Conservation (phyloP, 2,329 filamentous ascomycete species). For the Metarhizium guizhouense region DNA sequence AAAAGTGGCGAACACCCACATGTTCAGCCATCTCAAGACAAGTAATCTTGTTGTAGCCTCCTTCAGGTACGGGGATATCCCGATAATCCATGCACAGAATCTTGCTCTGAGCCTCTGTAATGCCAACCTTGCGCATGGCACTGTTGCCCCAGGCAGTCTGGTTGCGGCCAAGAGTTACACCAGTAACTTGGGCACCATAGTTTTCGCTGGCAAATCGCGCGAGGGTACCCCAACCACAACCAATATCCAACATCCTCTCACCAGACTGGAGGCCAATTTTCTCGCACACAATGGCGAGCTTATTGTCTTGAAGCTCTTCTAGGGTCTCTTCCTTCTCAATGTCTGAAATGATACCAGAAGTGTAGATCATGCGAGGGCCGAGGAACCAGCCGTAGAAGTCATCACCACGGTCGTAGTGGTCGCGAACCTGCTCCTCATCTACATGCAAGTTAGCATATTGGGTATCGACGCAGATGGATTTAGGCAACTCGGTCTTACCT, state of each 20-base stretch:
- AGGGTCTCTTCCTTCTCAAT: conserved; percentile 80
- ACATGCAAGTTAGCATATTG: conserved; percentile 8
- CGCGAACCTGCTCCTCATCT: conserved; percentile 91
- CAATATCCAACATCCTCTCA: conserved; percentile 84
- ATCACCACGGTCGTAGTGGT: conserved; percentile 95
- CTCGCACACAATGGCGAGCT: conserved; percentile 88
- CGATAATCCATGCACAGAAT: conserved; percentile 97
- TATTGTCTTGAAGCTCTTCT: conserved; percentile 96
- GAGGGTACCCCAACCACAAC: conserved; percentile 96
- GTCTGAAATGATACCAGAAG: conserved; percentile 87
- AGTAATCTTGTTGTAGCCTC: conserved; percentile 81
- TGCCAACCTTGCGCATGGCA: conserved; percentile 71
- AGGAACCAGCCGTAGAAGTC: conserved; percentile 99
- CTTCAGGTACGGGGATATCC: conserved; percentile 70
- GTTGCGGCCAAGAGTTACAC: conserved; percentile 90
- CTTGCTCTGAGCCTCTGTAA: conserved; percentile 79
- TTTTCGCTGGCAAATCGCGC: conserved; percentile 87
- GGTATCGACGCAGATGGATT: background rate
- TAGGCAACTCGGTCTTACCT: conserved; percentile 30
- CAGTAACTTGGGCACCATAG: conserved; percentile 78
- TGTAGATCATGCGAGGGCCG: conserved; percentile 98
- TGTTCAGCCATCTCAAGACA: conserved; percentile 99
- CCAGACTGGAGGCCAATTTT: conserved; percentile 80
- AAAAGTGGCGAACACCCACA: conserved; percentile 86
- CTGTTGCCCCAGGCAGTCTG: conserved; percentile 96